These are phyloP conservation scores for Pyrenophora teres DNA, from an alignment of 2,329 filamentous ascomycete genomes.

Conservation along the genomic window DNA sequence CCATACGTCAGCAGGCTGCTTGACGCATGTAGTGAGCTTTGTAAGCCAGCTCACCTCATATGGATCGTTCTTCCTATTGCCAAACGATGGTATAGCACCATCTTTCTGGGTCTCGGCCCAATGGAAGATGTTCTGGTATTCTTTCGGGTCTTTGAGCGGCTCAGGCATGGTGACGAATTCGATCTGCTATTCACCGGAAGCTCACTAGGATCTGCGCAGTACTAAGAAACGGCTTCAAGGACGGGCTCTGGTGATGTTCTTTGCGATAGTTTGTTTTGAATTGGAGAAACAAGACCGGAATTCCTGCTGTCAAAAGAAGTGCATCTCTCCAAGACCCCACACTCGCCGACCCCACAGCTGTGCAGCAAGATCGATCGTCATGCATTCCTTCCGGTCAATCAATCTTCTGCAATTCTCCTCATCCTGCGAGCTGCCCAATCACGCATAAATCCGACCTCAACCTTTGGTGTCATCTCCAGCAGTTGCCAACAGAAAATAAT, in stretches of 20 bases:
- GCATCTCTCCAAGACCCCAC: constrained; percentile 12
- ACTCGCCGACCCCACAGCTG: constrained; percentile 17
- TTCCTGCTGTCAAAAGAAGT: constrained; percentile 8
- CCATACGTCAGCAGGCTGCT: constrained; percentile 11
- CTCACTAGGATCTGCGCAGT: background rate
- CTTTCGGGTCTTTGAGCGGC: constrained; percentile 41
- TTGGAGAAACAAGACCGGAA: background rate
- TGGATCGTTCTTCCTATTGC: constrained; percentile 58
- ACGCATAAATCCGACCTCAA: constrained; percentile 12
- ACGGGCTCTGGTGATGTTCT: background rate
- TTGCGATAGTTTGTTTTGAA: background rate
- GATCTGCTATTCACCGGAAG: background rate
- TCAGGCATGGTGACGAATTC: constrained; percentile 27
- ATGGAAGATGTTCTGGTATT: constrained; percentile 48
- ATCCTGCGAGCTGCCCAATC: constrained; percentile 19
- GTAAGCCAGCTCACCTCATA: constrained; percentile 51
- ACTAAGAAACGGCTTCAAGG: background rate
- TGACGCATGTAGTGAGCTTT: background rate
- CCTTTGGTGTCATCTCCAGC: background rate
- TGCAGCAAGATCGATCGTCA: background rate
- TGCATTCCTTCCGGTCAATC: background rate
- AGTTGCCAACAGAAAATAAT: background rate
- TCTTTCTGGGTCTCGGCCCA: constrained; percentile 67
- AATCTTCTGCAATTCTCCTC: background rate
- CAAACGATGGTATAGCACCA: constrained; percentile 60